These are phyloP conservation scores for Plasmodium adleri DNA, from an alignment of 169 alveolate genomes.

Conservation along the genomic window DNA sequence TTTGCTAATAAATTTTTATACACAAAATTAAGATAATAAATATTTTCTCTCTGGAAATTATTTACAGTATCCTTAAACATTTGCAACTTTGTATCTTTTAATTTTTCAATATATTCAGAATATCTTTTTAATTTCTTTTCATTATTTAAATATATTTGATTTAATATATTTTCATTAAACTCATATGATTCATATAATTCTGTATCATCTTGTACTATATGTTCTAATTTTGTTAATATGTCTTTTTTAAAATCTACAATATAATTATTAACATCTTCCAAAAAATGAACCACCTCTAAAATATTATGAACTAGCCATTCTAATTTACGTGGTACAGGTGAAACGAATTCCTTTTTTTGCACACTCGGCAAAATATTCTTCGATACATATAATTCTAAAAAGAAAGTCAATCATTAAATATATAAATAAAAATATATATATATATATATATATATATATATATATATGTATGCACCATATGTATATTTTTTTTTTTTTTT, in stretches of 20 bases:
- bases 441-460: not conserved
- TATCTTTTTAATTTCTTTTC: conserved; percentile 33
- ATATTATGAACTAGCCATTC: conserved; percentile 51
- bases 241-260: conserved; percentile 60
- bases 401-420: too few relatives aligned
- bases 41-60: conserved; percentile 54
- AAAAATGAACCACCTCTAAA: conserved; percentile 23
- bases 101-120: conserved; percentile 17
- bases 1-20: conserved; percentile 44
- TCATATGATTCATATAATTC: conserved; percentile 48
- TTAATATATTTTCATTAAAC: conserved; percentile 32
- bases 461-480: not conserved
- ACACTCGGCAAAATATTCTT: not conserved
- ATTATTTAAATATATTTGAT: conserved; percentile 35
- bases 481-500: not conserved
- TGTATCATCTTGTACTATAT: conserved; percentile 43
- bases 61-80: conserved; percentile 49
- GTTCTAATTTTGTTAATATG: conserved; percentile 29
- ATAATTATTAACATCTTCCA: conserved; percentile 59
- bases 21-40: conserved; percentile 35
- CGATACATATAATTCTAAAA: conserved; percentile 4
- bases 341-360: not conserved
- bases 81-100: conserved; percentile 23
- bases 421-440: not conserved
- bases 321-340: conserved; percentile 2